Evolutionary conservation across 106 monocot genomes (phyloP).

Genomic region (Platanthera guangdongensis): DNA sequence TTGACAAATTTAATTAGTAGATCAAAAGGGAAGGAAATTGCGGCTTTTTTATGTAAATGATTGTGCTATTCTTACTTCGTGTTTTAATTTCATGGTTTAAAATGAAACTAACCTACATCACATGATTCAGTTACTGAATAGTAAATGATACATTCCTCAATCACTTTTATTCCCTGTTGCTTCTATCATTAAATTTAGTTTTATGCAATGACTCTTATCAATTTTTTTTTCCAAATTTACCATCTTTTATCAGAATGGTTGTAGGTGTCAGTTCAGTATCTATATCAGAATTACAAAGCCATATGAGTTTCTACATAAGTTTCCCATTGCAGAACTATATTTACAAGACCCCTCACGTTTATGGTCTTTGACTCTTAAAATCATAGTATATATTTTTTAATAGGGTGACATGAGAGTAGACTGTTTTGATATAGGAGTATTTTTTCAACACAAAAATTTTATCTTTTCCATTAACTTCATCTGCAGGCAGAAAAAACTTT

Average conservation of each 20-base stretch:
- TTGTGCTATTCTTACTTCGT: background rate
- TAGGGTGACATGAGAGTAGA: no score
- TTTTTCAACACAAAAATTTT: no score
- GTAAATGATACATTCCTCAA: background rate
- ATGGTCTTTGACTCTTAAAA: no score
- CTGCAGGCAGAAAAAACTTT: slow-evolving; percentile 58
- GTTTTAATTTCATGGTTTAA: background rate
- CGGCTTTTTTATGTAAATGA: background rate
- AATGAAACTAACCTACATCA: background rate
- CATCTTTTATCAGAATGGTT: background rate
- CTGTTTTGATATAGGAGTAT: no score
- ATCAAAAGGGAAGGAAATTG: background rate
- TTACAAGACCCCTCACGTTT: no score
- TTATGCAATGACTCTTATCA: background rate
- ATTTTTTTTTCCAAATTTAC: background rate
- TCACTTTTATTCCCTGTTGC: background rate
- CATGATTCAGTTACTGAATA: background rate
- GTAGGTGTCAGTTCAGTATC: no score
- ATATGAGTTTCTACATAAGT: no score
- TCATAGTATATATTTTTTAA: no score
- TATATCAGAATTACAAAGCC: no score
- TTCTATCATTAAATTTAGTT: background rate
- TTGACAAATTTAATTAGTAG: no score
- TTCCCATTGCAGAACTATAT: no score
- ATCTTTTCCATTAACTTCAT: background rate